Conservation (phyloP, 805 yeast genomes). For the Scheffersomyces coipomensis region DNA sequence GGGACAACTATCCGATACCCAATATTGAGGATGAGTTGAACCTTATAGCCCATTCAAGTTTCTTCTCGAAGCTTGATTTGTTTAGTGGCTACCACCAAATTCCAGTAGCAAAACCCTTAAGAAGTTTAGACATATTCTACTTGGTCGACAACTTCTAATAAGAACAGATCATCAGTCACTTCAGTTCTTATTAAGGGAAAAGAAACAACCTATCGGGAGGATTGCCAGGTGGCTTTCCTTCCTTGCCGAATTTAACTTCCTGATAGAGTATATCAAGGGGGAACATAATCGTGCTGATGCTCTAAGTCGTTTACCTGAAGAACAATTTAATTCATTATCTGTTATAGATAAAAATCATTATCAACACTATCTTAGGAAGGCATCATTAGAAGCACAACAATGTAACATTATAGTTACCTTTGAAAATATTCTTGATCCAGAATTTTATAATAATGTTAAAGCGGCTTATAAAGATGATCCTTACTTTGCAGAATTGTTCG, state of each 20-base stretch:
- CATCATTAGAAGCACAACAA: no score
- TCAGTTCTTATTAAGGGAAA: neutral
- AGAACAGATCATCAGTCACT: neutral
- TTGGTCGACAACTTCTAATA: neutral
- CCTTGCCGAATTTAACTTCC: neutral
- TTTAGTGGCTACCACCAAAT: slow-evolving; percentile 14
- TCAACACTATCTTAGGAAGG: no score
- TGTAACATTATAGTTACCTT: no score
- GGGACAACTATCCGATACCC: slow-evolving; percentile 16
- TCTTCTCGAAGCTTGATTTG: slow-evolving; percentile 15
- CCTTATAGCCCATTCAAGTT: no score
- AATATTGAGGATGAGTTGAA: slow-evolving; percentile 11
- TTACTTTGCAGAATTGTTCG: no score
- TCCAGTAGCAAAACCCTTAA: slow-evolving; percentile 2
- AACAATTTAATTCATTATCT: no score
- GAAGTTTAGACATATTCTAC: neutral
- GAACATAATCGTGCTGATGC: neutral
- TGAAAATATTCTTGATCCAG: no score
- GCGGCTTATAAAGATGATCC: no score
- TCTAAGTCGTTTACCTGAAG: neutral
- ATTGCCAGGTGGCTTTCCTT: neutral
- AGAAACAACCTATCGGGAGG: neutral
- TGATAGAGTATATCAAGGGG: neutral
- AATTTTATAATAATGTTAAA: no score
- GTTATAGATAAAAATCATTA: no score